These are phyloP conservation scores for Domatiomyces globalis DNA, from an alignment of 2,329 filamentous ascomycete species.

Conservation along the genomic window DNA sequence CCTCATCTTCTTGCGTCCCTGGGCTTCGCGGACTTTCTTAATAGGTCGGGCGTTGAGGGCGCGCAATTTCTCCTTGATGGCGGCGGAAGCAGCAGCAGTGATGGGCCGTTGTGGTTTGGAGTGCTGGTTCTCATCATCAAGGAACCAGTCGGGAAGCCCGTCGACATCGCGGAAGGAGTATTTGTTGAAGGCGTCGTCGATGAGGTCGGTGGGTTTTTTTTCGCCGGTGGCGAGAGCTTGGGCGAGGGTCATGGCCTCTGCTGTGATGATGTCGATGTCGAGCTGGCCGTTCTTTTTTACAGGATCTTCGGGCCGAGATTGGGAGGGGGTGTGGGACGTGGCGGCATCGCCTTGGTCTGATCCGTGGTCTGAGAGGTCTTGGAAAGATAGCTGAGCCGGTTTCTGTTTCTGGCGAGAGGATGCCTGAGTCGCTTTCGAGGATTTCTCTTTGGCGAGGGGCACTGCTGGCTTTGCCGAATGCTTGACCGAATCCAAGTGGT, in stretches of 20 bases:
- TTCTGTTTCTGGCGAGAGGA: conserved; percentile 18
- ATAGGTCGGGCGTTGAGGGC: conserved; percentile 91
- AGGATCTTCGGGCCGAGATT: conserved; percentile 22
- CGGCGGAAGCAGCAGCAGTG: conserved; percentile 71
- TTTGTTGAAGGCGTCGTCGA: conserved; percentile 90
- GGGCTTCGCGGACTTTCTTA: conserved; percentile 96
- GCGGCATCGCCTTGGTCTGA: conserved; percentile 15
- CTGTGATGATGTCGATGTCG: conserved; percentile 98
- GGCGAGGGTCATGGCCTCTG: conserved; percentile 94
- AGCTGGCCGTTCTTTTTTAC: conserved; percentile 30
- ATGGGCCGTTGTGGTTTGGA: conserved; percentile 79
- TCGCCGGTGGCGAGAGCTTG: conserved; percentile 80
- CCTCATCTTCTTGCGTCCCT: conserved; percentile 94
- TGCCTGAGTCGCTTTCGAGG: conserved; percentile 17
- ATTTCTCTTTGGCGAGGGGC: not conserved
- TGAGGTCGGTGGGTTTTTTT: conserved; percentile 61
- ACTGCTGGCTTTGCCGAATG: conserved; percentile 5
- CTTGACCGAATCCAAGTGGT: conserved; percentile 13
- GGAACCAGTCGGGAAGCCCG: conserved; percentile 91
- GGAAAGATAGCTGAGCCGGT: not conserved
- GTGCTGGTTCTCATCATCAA: conserved; percentile 79
- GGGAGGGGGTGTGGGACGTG: not conserved
- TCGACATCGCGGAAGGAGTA: conserved; percentile 81
- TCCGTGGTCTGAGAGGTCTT: conserved; percentile 25
- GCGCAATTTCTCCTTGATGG: conserved; percentile 87